Evolutionary conservation across 331 rosid species (phyloP).

Genomic region (Phaseolus coccineus): DNA sequence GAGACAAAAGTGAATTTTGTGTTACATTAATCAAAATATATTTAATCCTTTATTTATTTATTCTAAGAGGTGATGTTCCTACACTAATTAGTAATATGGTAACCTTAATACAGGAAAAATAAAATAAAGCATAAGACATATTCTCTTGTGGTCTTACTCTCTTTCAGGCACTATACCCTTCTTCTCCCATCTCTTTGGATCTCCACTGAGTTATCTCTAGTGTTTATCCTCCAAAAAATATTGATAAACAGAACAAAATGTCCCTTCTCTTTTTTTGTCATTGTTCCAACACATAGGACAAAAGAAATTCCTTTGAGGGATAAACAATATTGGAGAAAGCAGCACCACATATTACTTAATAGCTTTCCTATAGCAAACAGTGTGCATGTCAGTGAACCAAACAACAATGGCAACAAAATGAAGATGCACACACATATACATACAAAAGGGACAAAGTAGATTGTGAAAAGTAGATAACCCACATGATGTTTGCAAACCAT

Average conservation of each 20-base stretch:
- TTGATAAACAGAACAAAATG: neutral
- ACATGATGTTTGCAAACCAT: constrained; percentile 30
- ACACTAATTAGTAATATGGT: neutral
- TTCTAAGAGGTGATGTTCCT: no score
- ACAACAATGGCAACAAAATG: constrained; percentile 41
- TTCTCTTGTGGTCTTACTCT: neutral
- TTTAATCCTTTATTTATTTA: no score
- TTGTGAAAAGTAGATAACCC: constrained; percentile 39
- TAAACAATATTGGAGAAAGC: neutral
- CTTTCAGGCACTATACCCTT: neutral
- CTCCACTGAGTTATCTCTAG: neutral
- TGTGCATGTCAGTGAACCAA: constrained; percentile 27
- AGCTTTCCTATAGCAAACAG: neutral
- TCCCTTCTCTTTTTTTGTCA: neutral
- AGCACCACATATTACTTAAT: neutral
- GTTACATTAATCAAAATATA: no score
- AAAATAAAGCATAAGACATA: neutral
- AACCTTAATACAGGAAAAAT: neutral
- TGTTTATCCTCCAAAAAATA: neutral
- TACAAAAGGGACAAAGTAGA: constrained; percentile 23
- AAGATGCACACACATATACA: neutral
- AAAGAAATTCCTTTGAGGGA: neutral
- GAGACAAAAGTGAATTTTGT: no score
- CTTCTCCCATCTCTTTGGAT: neutral
- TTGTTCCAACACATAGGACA: neutral